Evolutionary conservation across 768 basidiomycete species (phyloP).

Genomic region (Butyriboletus loyo): DNA sequence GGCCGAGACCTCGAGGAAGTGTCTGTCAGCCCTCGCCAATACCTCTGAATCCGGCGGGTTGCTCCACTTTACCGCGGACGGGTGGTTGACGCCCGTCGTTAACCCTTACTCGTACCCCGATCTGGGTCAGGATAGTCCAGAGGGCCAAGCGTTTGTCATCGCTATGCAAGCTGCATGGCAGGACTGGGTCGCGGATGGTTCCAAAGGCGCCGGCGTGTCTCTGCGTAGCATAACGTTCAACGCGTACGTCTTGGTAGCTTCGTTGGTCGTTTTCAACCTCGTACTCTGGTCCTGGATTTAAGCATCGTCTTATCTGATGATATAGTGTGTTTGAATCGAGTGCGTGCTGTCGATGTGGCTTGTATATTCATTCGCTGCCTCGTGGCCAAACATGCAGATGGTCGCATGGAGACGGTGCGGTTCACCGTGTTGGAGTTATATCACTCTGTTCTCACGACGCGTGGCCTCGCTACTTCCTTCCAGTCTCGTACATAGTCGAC

Average conservation of each 20-base stretch:
- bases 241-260: not conserved
- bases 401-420: not conserved
- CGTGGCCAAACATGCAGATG: not conserved
- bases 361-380: not conserved
- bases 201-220: conserved; percentile 44
- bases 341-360: not conserved
- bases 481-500: no score
- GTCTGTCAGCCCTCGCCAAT: conserved; percentile 27
- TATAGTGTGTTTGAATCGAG: no score
- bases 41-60: conserved; percentile 19
- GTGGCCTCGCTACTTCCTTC: no score
- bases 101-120: conserved; percentile 56
- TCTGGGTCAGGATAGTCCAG: conserved; percentile 58
- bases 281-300: not conserved
- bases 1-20: conserved; percentile 55
- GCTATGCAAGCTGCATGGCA: conserved; percentile 71
- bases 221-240: not conserved
- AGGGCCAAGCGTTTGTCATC: conserved; percentile 77
- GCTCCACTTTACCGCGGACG: conserved; percentile 51
- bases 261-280: not conserved
- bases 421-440: not conserved
- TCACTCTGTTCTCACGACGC: no score
- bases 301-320: not conserved
- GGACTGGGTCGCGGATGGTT: conserved; percentile 65
- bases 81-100: conserved; percentile 74